Evolutionary conservation across 495 filamentous ascomycete species (phyloP).

Genomic region (Talaromyces thailandensis): DNA sequence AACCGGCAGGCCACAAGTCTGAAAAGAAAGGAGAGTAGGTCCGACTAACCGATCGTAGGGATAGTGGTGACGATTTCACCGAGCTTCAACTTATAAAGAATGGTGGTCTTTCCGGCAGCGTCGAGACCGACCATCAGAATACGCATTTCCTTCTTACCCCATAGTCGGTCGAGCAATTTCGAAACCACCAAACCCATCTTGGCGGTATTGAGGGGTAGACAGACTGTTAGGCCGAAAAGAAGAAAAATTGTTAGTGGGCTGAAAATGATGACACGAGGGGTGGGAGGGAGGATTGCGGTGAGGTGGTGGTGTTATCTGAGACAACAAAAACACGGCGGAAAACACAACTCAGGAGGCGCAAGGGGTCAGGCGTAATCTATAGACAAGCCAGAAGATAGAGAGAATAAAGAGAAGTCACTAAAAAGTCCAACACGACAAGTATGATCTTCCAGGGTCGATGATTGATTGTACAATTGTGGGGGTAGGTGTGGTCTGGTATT

Average conservation of each 20-base stretch:
- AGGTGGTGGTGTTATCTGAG: neutral
- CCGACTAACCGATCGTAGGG: constrained; percentile 89
- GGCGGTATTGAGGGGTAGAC: constrained; percentile 35
- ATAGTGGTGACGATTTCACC: constrained; percentile 99
- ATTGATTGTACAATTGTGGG: constrained; percentile 8
- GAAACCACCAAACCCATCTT: constrained; percentile 94
- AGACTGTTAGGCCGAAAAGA: neutral
- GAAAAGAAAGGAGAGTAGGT: constrained; percentile 3
- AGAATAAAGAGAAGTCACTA: constrained; percentile 1
- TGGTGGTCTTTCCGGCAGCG: constrained; percentile 99
- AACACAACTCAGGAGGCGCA: neutral
- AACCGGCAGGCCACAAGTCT: constrained; percentile 5
- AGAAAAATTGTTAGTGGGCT: neutral
- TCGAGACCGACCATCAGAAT: constrained; percentile 99
- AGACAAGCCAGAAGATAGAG: constrained; percentile 6
- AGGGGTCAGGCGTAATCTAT: neutral
- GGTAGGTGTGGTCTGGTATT: constrained; percentile 6
- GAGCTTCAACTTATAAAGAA: constrained; percentile 99
- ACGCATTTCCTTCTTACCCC: constrained; percentile 99
- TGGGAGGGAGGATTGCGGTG: constrained; percentile 1
- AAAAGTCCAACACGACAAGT: neutral
- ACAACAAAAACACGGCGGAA: constrained; percentile 2
- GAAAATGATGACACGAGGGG: neutral
- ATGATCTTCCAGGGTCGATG: constrained; percentile 8
- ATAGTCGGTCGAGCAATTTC: constrained; percentile 87